phyloP scores from a whole-genome alignment of 441 rosid genomes.

The Pelargonium fulgidum region DNA sequence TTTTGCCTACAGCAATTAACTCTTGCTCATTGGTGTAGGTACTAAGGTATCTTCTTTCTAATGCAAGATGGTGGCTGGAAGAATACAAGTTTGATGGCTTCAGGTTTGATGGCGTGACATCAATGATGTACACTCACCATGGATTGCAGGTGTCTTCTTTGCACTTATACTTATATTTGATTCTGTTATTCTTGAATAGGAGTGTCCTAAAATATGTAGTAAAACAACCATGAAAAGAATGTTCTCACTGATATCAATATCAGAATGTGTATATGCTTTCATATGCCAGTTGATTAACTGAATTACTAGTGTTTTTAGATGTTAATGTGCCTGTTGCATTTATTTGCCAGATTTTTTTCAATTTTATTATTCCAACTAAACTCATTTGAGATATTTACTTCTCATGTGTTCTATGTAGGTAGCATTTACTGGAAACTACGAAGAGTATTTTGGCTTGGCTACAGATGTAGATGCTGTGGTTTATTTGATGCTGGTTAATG shows the following conservation, averaged over 20 bases:
- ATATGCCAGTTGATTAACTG: background rate
- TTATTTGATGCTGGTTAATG: slow-evolving; percentile 92
- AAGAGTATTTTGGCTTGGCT: slow-evolving; percentile 81
- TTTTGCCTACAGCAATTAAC: slow-evolving; percentile 10
- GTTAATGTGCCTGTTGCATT: background rate
- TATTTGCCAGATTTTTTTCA: background rate
- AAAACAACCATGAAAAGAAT: slow-evolving; percentile 3
- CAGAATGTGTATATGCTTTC: background rate
- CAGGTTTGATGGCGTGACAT: slow-evolving; percentile 98
- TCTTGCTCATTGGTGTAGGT: slow-evolving; percentile 47
- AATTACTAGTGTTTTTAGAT: background rate
- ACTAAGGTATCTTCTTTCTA: slow-evolving; percentile 78
- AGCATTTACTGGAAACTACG: slow-evolving; percentile 82
- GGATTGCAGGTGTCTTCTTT: slow-evolving; percentile 63
- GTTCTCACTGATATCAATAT: background rate
- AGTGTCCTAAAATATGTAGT: too few species aligned
- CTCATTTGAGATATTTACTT: slow-evolving; percentile 9
- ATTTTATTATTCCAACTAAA: background rate
- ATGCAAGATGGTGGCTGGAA: slow-evolving; percentile 99
- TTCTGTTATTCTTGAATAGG: slow-evolving; percentile 7
- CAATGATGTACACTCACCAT: slow-evolving; percentile 98
- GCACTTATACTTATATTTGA: slow-evolving; percentile 8
- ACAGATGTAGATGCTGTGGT: slow-evolving; percentile 93
- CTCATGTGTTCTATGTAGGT: slow-evolving; percentile 42
- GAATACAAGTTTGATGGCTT: slow-evolving; percentile 95